Conservation (phyloP, 2,329 filamentous ascomycete genomes). For the Cladosporium sp. region DNA sequence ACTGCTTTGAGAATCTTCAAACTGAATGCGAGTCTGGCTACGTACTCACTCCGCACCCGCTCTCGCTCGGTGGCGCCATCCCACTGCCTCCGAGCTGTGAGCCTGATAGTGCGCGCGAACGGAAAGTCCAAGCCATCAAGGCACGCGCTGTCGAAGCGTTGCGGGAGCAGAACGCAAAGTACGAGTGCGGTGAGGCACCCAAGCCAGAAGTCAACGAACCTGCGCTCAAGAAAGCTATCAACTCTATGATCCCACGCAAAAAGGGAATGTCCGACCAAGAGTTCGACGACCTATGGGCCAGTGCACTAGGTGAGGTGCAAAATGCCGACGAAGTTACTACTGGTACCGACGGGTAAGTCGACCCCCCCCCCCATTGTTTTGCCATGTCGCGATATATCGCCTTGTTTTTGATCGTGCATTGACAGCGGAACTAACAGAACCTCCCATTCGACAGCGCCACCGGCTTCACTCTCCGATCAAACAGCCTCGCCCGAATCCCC, state of each 20-base stretch:
- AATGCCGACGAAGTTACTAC: constrained; percentile 61
- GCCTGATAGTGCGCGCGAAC: constrained; percentile 88
- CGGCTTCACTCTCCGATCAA: constrained; percentile 68
- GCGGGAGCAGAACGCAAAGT: constrained; percentile 80
- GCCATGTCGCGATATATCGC: constrained; percentile 14
- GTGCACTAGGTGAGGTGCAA: constrained; percentile 71
- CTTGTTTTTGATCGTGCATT: constrained; percentile 16
- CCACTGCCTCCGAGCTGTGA: constrained; percentile 91
- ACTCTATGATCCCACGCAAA: constrained; percentile 63
- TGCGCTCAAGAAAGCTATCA: constrained; percentile 75
- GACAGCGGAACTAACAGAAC: constrained; percentile 75
- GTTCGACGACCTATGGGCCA: constrained; percentile 84
- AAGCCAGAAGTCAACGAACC: constrained; percentile 67
- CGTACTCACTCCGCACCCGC: constrained; percentile 77
- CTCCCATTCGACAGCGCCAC: constrained; percentile 64
- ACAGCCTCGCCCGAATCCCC: constrained; percentile 88
- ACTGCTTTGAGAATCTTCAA: constrained; percentile 76
- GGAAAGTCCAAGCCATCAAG: constrained; percentile 81
- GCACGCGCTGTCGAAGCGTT: constrained; percentile 86
- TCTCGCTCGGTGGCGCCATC: constrained; percentile 76
- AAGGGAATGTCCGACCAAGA: constrained; percentile 83
- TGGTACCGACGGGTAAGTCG: constrained; percentile 60
- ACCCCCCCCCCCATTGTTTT: constrained; percentile 18
- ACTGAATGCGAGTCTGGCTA: constrained; percentile 86
- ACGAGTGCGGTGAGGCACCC: constrained; percentile 77